Evolutionary conservation across 345 rosid genomes (phyloP).

Genomic region (Eutrema yunnanense): DNA sequence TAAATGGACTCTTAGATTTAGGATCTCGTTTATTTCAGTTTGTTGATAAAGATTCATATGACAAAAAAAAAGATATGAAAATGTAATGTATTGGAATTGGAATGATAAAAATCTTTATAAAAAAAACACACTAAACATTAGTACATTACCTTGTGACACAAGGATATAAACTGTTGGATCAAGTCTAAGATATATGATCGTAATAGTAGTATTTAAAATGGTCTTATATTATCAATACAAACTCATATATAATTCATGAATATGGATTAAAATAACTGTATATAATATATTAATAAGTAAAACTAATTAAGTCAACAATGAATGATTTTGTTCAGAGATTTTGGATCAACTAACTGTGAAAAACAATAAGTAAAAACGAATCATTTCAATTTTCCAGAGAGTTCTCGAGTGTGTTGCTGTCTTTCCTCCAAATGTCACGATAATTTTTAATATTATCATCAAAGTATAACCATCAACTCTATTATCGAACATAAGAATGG

Average conservation of each 20-base stretch:
- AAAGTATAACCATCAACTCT: constrained; percentile 13
- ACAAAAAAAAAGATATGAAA: too few species aligned
- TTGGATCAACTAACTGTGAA: constrained; percentile 17
- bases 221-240: neutral
- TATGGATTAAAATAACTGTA: neutral
- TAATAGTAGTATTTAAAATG: neutral
- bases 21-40: neutral
- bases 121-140: neutral
- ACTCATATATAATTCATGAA: neutral
- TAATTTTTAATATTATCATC: constrained; percentile 14
- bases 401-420: constrained; percentile 18
- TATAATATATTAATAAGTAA: neutral
- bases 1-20: neutral
- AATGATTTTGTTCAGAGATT: neutral
- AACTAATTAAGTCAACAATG: neutral
- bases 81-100: neutral
- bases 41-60: too few species aligned
- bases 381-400: constrained; percentile 9
- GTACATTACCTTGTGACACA: neutral
- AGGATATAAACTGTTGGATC: neutral
- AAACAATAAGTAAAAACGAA: neutral
- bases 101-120: neutral
- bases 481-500: constrained; percentile 5
- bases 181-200: neutral
- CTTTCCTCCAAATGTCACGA: constrained; percentile 4